These are phyloP conservation scores for Hypoxylon sp. DNA, from an alignment of 2,329 filamentous ascomycete species.

Conservation along the genomic window DNA sequence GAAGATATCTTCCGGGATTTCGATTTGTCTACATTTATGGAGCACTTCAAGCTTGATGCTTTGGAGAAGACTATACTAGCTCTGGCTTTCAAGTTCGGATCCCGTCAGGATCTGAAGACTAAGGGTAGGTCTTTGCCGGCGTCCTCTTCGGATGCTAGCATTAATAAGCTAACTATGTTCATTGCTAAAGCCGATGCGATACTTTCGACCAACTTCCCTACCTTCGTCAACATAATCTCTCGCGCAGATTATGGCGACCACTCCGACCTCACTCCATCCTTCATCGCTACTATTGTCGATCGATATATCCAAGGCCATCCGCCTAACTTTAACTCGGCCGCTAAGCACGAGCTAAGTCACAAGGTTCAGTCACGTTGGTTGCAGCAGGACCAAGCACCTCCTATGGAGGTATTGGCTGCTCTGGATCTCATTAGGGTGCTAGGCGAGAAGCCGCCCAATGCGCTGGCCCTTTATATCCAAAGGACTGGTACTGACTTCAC, in stretches of 20 bases:
- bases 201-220: constrained; percentile 81
- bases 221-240: constrained; percentile 83
- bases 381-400: constrained; percentile 73
- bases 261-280: constrained; percentile 75
- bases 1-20: constrained; percentile 97
- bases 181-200: constrained; percentile 83
- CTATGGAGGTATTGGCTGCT: constrained; percentile 78
- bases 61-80: constrained; percentile 89
- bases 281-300: constrained; percentile 86
- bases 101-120: constrained; percentile 84
- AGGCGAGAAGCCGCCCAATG: constrained; percentile 69
- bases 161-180: constrained; percentile 40
- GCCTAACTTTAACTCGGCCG: constrained; percentile 84
- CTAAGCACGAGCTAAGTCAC: constrained; percentile 77
- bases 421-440: constrained; percentile 78
- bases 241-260: constrained; percentile 74
- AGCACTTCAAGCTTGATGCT: constrained; percentile 94
- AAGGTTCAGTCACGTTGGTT: constrained; percentile 79
- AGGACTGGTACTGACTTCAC: constrained; percentile 82
- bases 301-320: constrained; percentile 90
- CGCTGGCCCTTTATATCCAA: constrained; percentile 78
- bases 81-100: constrained; percentile 88
- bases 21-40: constrained; percentile 94
- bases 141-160: constrained; percentile 50
- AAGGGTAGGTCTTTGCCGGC: constrained; percentile 76